Evolutionary conservation across 805 yeast genomes (phyloP), one percentile per base, ranked within the genome.

Genomic region (Saccharomycopsis sp.): DNA sequence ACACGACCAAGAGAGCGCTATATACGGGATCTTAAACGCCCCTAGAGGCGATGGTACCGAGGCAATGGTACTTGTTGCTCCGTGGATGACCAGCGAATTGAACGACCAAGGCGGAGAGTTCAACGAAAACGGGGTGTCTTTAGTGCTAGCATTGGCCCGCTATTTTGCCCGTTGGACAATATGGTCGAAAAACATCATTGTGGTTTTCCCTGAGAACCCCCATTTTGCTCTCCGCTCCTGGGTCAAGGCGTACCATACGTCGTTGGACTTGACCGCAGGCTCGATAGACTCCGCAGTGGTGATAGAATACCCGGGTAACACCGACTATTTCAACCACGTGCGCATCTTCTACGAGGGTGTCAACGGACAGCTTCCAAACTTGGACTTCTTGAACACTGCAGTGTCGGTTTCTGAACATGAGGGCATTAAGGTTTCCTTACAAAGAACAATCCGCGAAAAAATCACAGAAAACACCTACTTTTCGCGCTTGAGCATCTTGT

Each of bases 11-110:
- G 62, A 64, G 7, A 66, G 38, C 34, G 79, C 79, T 52, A 73
- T 89, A 42, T 94, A 93, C 69, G 96, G 90, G 0, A 81, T 92
- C 2, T 78, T 88, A 72, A 96, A 89, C 68, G 94, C 97, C 0
- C 96, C 98, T 7, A 76, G 97, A 62, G 97, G 97, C 25, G 98
- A 93, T 66, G 94, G 92, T 60, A 91, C 98, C 1, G 99, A 94
- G 71, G 89, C 97, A 0, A 86, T 94, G 82, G 96, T 92, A 1
- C 70, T 94, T 52, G 87, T 85, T 7, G 90, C 94, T 5, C 97
- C 98, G 0, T 94, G 97, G 93, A 70, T 67, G 54, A 89, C 88
- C 56, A 72, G 83, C 3, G 88, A 84, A 53, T 82, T 81, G 1
- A 44, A 44, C 22, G 22, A 44, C 20, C 38, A 29, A 29, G 38